These are phyloP conservation scores for Graphilbum ipis-grandicollis DNA, from an alignment of 2,329 filamentous ascomycete species.

Conservation along the genomic window DNA sequence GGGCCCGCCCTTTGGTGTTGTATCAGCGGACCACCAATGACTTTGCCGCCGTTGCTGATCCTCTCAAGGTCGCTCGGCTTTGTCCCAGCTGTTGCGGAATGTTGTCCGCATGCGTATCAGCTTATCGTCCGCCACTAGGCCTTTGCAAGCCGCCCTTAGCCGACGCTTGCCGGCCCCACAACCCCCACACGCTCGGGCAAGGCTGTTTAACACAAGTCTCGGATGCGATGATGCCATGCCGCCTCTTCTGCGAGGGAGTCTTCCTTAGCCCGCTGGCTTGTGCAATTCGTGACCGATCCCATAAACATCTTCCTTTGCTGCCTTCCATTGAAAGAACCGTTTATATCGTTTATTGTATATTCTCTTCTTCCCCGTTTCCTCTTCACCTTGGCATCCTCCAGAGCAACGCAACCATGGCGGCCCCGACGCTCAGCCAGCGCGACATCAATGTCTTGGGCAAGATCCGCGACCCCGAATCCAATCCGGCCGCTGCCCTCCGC, in stretches of 20 bases:
- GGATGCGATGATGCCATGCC: too few relatives aligned
- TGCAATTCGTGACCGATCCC: not conserved
- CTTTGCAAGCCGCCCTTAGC: slow-evolving; percentile 14
- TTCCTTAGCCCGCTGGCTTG: too few relatives aligned
- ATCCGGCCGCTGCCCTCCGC: slow-evolving; percentile 34
- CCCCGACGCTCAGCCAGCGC: slow-evolving; percentile 30
- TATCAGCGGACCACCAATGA: too few relatives aligned
- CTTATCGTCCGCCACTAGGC: slow-evolving; percentile 3
- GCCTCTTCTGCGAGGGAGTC: too few relatives aligned
- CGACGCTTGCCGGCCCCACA: slow-evolving; percentile 13
- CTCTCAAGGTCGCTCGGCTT: slow-evolving; percentile 5
- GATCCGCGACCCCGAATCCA: slow-evolving; percentile 48
- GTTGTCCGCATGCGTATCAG: slow-evolving; percentile 1
- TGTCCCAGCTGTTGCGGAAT: slow-evolving; percentile 6
- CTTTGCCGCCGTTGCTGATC: not conserved
- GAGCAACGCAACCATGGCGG: slow-evolving; percentile 1
- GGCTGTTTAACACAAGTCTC: too few relatives aligned
- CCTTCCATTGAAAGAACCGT: too few relatives aligned
- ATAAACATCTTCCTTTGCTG: too few relatives aligned
- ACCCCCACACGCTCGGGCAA: too few relatives aligned
- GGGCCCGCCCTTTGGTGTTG: too few relatives aligned
- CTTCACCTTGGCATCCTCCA: not conserved
- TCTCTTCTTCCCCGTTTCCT: too few relatives aligned
- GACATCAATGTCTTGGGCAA: slow-evolving; percentile 48
- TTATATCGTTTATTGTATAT: too few relatives aligned